These are phyloP conservation scores for Lentinus tigrinus DNA, from an alignment of 768 basidiomycete species.

Conservation along the genomic window DNA sequence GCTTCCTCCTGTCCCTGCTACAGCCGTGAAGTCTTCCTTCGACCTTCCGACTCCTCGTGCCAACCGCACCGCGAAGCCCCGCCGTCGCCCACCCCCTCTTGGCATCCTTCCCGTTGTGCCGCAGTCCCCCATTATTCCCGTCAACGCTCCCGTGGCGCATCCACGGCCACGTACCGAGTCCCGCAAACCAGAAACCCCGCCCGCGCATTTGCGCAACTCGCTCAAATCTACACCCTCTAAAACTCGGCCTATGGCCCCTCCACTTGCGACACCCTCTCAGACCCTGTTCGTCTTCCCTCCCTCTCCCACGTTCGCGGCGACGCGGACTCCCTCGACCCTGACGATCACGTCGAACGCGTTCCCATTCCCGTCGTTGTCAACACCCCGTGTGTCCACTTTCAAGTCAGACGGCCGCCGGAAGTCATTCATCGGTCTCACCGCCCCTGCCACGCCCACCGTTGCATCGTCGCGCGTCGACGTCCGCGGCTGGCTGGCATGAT, in stretches of 20 bases:
- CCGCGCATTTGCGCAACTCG: slow-evolving; percentile 47
- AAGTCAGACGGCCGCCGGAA: slow-evolving; percentile 63
- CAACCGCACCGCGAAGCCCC: slow-evolving; percentile 40
- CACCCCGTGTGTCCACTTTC: slow-evolving; percentile 71
- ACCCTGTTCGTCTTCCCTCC: slow-evolving; percentile 87
- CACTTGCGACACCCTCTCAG: slow-evolving; percentile 63
- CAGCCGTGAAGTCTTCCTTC: slow-evolving; percentile 55
- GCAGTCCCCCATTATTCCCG: slow-evolving; percentile 61
- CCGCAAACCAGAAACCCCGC: slow-evolving; percentile 53
- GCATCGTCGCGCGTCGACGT: slow-evolving; percentile 84
- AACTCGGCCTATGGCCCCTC: slow-evolving; percentile 5
- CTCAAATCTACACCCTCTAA: slow-evolving; percentile 25
- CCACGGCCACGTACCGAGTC: slow-evolving; percentile 54
- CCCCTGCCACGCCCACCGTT: slow-evolving; percentile 72
- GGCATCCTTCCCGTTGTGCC: slow-evolving; percentile 68
- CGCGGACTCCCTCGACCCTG: slow-evolving; percentile 77
- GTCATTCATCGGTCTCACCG: slow-evolving; percentile 71
- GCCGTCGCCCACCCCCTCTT: slow-evolving; percentile 61
- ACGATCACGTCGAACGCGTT: slow-evolving; percentile 68
- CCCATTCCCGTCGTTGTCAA: slow-evolving; percentile 59
- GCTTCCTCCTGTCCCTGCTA: slow-evolving; percentile 49
- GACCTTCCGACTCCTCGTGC: slow-evolving; percentile 33
- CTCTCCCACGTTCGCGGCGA: slow-evolving; percentile 52
- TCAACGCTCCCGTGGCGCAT: slow-evolving; percentile 41
- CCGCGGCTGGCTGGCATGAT: slow-evolving; percentile 55